Evolutionary conservation across 2,329 filamentous ascomycete species (phyloP).

Genomic region (Colletotrichum sp.): DNA sequence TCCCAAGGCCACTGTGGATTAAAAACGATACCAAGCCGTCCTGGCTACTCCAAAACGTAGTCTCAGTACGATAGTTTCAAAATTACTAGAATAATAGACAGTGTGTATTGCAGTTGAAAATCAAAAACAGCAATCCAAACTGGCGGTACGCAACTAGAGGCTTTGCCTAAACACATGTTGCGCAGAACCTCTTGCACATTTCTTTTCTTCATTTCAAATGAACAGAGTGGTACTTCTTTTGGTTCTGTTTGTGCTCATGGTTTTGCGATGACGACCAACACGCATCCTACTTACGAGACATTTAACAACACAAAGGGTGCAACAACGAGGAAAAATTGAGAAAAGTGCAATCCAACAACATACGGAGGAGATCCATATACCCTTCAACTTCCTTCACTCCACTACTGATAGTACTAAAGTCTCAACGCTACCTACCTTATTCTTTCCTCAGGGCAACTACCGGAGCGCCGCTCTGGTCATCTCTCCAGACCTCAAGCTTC

Average conservation of each 20-base stretch:
- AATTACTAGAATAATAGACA: neutral
- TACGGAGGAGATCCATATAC: accelerated
- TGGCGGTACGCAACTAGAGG: neutral
- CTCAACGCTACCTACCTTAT: too few relatives aligned
- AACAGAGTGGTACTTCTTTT: neutral
- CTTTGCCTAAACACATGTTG: neutral
- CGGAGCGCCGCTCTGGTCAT: too few relatives aligned
- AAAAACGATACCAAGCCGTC: neutral
- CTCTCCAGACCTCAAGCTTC: too few relatives aligned
- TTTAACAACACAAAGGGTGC: neutral
- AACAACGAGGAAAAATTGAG: neutral
- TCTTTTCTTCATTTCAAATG: neutral
- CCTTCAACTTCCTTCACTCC: neutral
- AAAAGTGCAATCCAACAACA: neutral
- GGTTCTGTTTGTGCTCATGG: neutral
- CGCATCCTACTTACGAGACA: neutral
- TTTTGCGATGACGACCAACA: neutral
- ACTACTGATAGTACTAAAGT: neutral
- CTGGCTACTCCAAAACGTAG: neutral
- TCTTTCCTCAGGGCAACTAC: too few relatives aligned
- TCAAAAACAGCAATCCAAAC: accelerated
- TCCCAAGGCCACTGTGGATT: accelerated
- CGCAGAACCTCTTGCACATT: neutral
- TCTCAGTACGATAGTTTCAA: neutral
- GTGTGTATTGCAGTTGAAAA: neutral